Evolutionary conservation across 306 rosid genomes (phyloP).

Genomic region (Canavalia gladiata): DNA sequence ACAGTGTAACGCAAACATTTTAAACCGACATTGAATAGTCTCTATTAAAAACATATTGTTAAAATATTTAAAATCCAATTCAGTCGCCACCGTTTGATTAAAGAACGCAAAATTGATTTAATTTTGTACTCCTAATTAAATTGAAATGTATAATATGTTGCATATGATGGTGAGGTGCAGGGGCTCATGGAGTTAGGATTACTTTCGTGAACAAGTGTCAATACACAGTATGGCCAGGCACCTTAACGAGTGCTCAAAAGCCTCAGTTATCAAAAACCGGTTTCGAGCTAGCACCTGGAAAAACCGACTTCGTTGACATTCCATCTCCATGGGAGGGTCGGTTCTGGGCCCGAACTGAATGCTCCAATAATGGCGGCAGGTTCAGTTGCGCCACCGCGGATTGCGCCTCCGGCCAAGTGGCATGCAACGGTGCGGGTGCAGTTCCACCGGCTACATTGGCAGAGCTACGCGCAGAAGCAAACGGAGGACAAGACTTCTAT

Average conservation of each 20-base stretch:
- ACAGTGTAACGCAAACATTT: too few species aligned
- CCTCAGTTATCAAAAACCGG: slow-evolving; percentile 43
- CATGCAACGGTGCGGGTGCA: slow-evolving; percentile 69
- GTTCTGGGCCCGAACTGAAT: slow-evolving; percentile 68
- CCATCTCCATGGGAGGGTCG: slow-evolving; percentile 56
- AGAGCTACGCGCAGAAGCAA: slow-evolving; percentile 52
- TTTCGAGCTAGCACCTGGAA: slow-evolving; percentile 22
- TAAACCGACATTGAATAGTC: too few species aligned
- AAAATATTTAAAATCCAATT: too few species aligned
- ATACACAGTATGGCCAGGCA: slow-evolving; percentile 66
- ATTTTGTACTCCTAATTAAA: neutral
- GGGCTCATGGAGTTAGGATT: slow-evolving; percentile 33
- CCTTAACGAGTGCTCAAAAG: slow-evolving; percentile 29
- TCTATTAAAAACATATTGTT: too few species aligned
- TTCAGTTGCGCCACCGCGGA: slow-evolving; percentile 61
- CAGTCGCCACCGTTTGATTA: too few species aligned
- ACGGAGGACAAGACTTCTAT: slow-evolving; percentile 63
- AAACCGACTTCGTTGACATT: neutral
- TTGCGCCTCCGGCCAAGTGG: slow-evolving; percentile 61
- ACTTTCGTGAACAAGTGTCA: slow-evolving; percentile 61
- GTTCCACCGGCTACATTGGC: slow-evolving; percentile 62
- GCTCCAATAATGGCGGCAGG: slow-evolving; percentile 46
- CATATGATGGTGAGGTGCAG: neutral
- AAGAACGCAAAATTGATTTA: neutral
- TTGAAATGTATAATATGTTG: neutral